Base-by-base conservation (phyloP, 2,329 filamentous ascomycete genomes). In the Talaromyces sp. region DNA sequence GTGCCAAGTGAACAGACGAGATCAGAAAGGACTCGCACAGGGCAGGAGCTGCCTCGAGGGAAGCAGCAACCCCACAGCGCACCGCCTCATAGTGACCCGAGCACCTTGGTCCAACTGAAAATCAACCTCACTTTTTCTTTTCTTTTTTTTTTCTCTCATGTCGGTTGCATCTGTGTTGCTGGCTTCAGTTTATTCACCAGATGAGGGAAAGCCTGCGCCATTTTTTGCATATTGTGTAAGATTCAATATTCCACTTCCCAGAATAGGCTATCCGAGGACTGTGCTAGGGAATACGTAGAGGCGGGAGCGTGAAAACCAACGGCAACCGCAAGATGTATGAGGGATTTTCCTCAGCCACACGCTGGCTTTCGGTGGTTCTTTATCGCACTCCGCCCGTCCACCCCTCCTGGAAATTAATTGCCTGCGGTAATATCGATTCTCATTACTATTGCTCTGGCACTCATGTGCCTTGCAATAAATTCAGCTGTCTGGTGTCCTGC, bases 331-430 rank as follows among this genome's bases (percentile, higher is more conserved):
- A 31, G 24, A 43, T 67, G 62, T 67, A 67, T 67, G 66, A 67
- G 66, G 66, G 66, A 67, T 65, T 67, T 67, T 67, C 62, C 66
- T 63, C 66, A 64, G 62, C 66, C 66, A 67, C 58, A 66, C 65
- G 19, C 35, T 63, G 54, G 41, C 37, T 47, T 47, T 35, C 31
- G 19, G 16, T 43, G 56, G 37, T 52, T 45, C 56, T 64, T 31
- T 27, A 27, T 35, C 24, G 22, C 16, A 24, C 41, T 19, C 39
- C n/a, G 35, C n/a, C 19, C 27, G 14, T 37, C 19, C 52, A 24
- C 33, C 50, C 52, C 33, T 56, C 33, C 3, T 35, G 50, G 35
- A 35, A 31, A 5, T 54, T 33, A 54, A 22, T 35, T 22, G n/a
- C 35, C 22, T 37, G 9, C 9, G 5, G 13, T 37, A 37, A 37